Evolutionary conservation across 2,329 filamentous ascomycete genomes (phyloP), one percentile per base, ranked within the genome.

Genomic region (Alternaria rosae): DNA sequence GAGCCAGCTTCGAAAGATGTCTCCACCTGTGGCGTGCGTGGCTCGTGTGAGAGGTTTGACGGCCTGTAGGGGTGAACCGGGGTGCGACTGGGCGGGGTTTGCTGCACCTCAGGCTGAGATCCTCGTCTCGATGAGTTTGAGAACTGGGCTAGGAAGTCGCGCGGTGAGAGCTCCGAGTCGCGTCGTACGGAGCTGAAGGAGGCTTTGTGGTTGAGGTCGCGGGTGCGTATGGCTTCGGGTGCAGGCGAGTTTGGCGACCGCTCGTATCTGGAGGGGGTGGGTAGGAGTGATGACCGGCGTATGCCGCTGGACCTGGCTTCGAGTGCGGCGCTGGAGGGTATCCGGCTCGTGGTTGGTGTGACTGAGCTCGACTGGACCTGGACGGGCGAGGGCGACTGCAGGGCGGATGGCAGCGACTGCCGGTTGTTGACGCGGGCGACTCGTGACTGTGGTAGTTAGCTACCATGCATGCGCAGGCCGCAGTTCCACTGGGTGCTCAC

Each of bases 401-500:
- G 59, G 41, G 64, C 72, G 9, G 75, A 72, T 11, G 78, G 77
- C 9, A 77, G 69, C 15, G 78, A 79, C 58, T 78, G 74, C 15
- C 78, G 71, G 53, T 76, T 72, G 67, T 69, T 76, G 20, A 74
- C 66, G 41, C 76, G 72, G 54, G 75, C 77, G 50, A 80, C 76
- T 62, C 78, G 76, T n/a, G 78, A 79, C 72, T 78, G 63, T 20
- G 25, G 3, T 54, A 47, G 67, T 76, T 50, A 50, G 47, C 28
- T 47, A 11, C 28, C n/a, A n/a, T 41, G 3, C 48, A 26, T 35
- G 48, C 20, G 41, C 20, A 43, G 11, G 8, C n/a, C 25, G 44
- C 38, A 52, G 56, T 28, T 32, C 35, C 35, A 38, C 44, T 10
- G 52, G 11, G 54, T 47, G 55, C 50, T 70, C 65, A 78, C 77